Percentiles rank a stretch among this genome's conserved stretches.
phyloP scores from a whole-genome alignment of 306 rosid genomes.

The Clitoria ternatea region DNA sequence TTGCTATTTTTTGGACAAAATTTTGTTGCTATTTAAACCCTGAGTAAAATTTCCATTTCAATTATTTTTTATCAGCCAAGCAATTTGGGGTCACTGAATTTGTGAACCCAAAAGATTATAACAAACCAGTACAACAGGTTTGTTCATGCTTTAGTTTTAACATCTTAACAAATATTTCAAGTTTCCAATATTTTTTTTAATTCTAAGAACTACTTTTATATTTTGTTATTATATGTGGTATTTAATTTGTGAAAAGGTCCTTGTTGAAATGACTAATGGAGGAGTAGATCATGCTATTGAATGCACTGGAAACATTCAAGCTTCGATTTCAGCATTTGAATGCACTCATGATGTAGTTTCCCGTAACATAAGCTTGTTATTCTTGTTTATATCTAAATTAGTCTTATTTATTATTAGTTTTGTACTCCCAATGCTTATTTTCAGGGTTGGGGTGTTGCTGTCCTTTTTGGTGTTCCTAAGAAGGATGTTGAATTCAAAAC shows the following conservation, averaged over 20 bases:
- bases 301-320: constrained; percentile 65
- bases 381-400: neutral
- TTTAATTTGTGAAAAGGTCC: constrained; percentile 32
- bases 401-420: neutral
- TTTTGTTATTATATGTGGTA: neutral
- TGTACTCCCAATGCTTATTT: neutral
- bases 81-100: constrained; percentile 61
- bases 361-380: neutral
- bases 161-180: neutral
- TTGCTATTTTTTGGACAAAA: neutral
- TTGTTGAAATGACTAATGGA: constrained; percentile 61
- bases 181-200: neutral
- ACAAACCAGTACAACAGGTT: constrained; percentile 64
- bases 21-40: neutral
- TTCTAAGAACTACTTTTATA: neutral
- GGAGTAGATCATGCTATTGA: constrained; percentile 74
- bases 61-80: constrained; percentile 40
- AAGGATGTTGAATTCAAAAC: constrained; percentile 61
- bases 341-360: constrained; percentile 60
- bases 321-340: constrained; percentile 64
- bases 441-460: constrained; percentile 80
- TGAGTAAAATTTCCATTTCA: neutral
- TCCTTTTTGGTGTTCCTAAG: constrained; percentile 62
- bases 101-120: constrained; percentile 64
- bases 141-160: neutral